These are phyloP conservation scores for Anethum foeniculum DNA, from an alignment of 140 eudicot species.

Conservation along the genomic window DNA sequence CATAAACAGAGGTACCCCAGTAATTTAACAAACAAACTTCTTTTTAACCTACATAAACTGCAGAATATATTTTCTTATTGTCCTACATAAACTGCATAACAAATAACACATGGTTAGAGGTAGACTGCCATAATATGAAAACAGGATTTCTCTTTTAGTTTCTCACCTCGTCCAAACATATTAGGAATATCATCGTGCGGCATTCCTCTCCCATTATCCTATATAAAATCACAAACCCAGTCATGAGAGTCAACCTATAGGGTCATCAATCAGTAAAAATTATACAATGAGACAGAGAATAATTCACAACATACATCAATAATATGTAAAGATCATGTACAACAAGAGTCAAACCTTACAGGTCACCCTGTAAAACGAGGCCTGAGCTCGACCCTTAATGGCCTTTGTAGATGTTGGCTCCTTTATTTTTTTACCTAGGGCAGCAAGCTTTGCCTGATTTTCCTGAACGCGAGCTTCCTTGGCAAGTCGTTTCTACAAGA, in stretches of 20 bases:
- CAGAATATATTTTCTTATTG: background rate
- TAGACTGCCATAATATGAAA: background rate
- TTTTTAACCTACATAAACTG: background rate
- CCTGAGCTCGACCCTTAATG: constrained; percentile 78
- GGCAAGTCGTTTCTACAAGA: constrained; percentile 80
- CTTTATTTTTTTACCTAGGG: constrained; percentile 86
- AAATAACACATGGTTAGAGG: constrained; percentile 7
- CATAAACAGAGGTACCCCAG: constrained; percentile 9
- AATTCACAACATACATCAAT: background rate
- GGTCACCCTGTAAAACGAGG: constrained; percentile 87
- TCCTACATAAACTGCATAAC: constrained; percentile 8
- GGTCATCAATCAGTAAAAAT: background rate
- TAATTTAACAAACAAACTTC: background rate
- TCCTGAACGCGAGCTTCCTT: constrained; percentile 95
- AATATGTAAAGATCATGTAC: background rate
- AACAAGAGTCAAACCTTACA: constrained; percentile 66
- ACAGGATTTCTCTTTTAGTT: constrained; percentile 3
- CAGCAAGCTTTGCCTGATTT: constrained; percentile 76
- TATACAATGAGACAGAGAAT: background rate
- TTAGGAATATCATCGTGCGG: constrained; percentile 98
- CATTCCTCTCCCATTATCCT: constrained; percentile 99
- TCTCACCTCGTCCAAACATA: constrained; percentile 96
- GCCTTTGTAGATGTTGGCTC: constrained; percentile 51
- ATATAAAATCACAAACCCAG: constrained; percentile 13
- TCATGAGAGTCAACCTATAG: constrained; percentile 8